phyloP scores from a whole-genome alignment of 441 rosid genomes.

The Jatropha podagrica region DNA sequence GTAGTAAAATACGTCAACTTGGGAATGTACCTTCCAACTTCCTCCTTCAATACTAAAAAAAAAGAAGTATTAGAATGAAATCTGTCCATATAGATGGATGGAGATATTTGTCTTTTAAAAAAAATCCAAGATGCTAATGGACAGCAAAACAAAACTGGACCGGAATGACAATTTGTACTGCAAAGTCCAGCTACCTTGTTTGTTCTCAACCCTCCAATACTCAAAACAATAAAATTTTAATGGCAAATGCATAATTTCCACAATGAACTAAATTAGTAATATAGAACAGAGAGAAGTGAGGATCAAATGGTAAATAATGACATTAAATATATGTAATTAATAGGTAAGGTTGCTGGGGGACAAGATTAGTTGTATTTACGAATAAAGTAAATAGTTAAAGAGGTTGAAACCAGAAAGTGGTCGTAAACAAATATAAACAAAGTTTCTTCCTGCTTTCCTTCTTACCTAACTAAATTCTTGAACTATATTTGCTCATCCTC shows the following conservation, averaged over 20 bases:
- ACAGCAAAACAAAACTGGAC: not conserved
- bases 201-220: not conserved
- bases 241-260: too few species aligned
- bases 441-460: conserved; percentile 21
- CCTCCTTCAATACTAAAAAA: too few species aligned
- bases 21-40: too few species aligned
- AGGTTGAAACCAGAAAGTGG: conserved; percentile 20
- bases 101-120: not conserved
- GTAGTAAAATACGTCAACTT: too few species aligned
- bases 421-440: conserved; percentile 16
- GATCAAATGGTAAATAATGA: not conserved
- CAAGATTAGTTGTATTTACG: conserved; percentile 31
- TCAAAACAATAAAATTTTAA: not conserved
- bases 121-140: not conserved
- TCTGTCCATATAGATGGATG: not conserved
- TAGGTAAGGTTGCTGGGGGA: conserved; percentile 21
- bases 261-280: not conserved
- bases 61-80: too few species aligned
- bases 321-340: not conserved
- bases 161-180: not conserved
- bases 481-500: not conserved
- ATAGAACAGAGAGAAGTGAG: not conserved
- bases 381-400: conserved; percentile 12
- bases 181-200: not conserved
- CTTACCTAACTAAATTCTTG: not conserved